Evolutionary conservation across 768 basidiomycete genomes (phyloP).

Genomic region (Pleurotus citrinopileatus): DNA sequence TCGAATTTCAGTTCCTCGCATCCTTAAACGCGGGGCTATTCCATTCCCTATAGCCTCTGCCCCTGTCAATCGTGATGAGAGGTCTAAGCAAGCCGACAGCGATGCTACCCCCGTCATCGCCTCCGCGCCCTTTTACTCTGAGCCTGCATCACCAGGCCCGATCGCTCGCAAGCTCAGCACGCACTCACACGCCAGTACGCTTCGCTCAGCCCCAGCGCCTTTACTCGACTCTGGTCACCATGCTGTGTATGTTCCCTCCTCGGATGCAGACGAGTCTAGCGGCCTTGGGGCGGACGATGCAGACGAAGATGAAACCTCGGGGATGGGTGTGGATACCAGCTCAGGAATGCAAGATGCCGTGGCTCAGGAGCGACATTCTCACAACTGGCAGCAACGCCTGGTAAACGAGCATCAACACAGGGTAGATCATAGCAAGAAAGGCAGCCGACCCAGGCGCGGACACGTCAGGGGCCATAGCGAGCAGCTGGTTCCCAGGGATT

Average conservation of each 20-base stretch:
- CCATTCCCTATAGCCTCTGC: background rate
- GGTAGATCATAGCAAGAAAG: background rate
- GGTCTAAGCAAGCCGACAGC: slow-evolving; percentile 15
- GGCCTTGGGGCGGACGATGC: background rate
- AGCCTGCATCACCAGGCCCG: background rate
- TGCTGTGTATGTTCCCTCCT: background rate
- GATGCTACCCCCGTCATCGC: slow-evolving; percentile 12
- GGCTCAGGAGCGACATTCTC: background rate
- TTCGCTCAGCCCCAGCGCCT: background rate
- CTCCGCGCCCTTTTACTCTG: slow-evolving; percentile 1
- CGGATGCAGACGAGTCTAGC: background rate
- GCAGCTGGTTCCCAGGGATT: background rate
- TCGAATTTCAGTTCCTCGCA: slow-evolving; percentile 8
- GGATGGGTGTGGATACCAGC: background rate
- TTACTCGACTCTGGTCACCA: background rate
- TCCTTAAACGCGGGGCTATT: slow-evolving; percentile 9
- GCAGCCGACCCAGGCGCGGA: background rate
- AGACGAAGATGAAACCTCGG: background rate
- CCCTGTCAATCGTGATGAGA: slow-evolving; percentile 11
- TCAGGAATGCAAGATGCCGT: background rate
- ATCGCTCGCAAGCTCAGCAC: background rate
- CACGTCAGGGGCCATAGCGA: background rate
- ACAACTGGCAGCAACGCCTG: slow-evolving; percentile 7
- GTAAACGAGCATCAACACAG: slow-evolving; percentile 1
- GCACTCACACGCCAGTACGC: background rate